Percentiles rank a stretch among this genome's conserved stretches.
Evolutionary conservation across 768 basidiomycete species (phyloP).

Genomic region (Macrolepiota fuliginosa): DNA sequence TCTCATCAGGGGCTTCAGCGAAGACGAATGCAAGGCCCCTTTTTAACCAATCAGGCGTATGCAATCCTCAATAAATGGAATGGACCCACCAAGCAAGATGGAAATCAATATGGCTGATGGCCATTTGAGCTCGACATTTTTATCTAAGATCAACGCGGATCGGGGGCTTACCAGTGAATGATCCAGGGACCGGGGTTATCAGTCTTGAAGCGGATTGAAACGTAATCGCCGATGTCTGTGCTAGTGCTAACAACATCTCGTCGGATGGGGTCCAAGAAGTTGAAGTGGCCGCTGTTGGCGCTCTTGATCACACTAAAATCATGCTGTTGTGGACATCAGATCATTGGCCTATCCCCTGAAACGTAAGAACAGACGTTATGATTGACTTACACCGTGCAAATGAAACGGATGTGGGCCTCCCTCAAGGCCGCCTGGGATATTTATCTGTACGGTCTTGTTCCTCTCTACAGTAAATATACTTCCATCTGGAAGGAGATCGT

Average conservation of each 20-base stretch:
- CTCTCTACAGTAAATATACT: constrained; percentile 40
- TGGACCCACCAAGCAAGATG: background rate
- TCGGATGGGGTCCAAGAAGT: constrained; percentile 34
- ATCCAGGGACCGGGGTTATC: constrained; percentile 50
- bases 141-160: background rate
- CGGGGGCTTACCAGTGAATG: constrained; percentile 31
- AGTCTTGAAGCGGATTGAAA: constrained; percentile 55
- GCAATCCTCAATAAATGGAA: background rate
- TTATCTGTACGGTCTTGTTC: constrained; percentile 48
- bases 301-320: constrained; percentile 40
- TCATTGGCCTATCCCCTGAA: background rate
- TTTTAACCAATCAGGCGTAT: background rate
- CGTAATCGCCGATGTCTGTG: constrained; percentile 19
- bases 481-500: constrained; percentile 39
- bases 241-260: constrained; percentile 31
- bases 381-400: constrained; percentile 44
- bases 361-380: constrained; percentile 18
- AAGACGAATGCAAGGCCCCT: constrained; percentile 33
- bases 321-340: constrained; percentile 27
- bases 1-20: constrained; percentile 25
- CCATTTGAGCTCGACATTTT: background rate
- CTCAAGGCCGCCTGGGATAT: constrained; percentile 32
- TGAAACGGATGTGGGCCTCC: constrained; percentile 39
- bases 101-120: constrained; percentile 7
- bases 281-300: constrained; percentile 31